These are phyloP conservation scores for Euclidium syriacum DNA, from an alignment of 345 rosid genomes.

Conservation along the genomic window DNA sequence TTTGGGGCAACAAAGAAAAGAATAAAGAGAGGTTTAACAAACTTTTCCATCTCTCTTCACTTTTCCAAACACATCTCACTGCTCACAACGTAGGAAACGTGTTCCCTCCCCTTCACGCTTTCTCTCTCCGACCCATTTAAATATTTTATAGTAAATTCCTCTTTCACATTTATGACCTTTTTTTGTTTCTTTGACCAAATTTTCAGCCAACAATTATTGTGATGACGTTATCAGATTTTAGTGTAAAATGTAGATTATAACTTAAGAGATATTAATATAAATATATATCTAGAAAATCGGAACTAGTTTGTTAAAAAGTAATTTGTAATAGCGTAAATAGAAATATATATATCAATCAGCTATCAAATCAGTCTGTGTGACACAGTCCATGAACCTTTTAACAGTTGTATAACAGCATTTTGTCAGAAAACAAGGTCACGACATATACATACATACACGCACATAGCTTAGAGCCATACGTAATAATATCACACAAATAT, in stretches of 20 bases:
- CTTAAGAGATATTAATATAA: neutral
- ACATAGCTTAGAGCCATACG: slow-evolving; percentile 20
- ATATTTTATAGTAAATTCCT: neutral
- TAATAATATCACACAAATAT: slow-evolving; percentile 14
- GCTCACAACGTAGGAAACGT: slow-evolving; percentile 37
- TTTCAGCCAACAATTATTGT: neutral
- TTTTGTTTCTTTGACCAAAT: neutral
- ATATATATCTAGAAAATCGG: neutral
- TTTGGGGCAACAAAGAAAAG: slow-evolving; percentile 11
- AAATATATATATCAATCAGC: slow-evolving; percentile 5
- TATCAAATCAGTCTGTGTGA: slow-evolving; percentile 31
- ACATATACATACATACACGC: slow-evolving; percentile 18
- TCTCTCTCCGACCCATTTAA: slow-evolving; percentile 4
- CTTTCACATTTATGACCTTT: slow-evolving; percentile 13
- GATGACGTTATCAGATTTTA: neutral
- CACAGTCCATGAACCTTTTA: slow-evolving; percentile 27
- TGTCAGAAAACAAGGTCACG: slow-evolving; percentile 35
- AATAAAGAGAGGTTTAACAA: neutral
- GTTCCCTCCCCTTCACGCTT: slow-evolving; percentile 23
- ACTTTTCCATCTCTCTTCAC: slow-evolving; percentile 17
- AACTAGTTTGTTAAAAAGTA: neutral
- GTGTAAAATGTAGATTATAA: slow-evolving; percentile 1
- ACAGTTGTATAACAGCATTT: slow-evolving; percentile 35
- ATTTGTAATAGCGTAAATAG: neutral
- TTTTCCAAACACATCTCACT: slow-evolving; percentile 27